Base-by-base conservation (phyloP, 768 basidiomycete species). In the Mycena rosella region DNA sequence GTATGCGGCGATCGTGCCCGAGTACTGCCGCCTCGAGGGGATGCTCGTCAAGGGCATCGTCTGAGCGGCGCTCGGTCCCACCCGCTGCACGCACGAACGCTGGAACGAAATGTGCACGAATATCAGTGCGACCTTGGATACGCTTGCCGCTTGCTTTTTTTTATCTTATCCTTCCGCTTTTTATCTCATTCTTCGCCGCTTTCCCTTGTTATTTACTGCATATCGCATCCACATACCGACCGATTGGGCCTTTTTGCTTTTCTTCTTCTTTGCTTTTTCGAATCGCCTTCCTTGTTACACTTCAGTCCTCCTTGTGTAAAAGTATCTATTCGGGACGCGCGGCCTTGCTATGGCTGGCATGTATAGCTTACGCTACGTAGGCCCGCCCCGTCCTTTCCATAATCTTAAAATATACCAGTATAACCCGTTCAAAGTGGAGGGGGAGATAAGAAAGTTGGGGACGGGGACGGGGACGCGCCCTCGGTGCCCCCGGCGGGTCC, bases 1-100 rank as follows among this genome's bases (percentile, higher is more conserved):
- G 0, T 96, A 96, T 75, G 93, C 93, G 22, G 88, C 92, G 38
- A 91, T 95, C 75, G 91, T 95, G 20, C 91, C 93, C 29, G 94
- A 96, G 79, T 95, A 89, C 77, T 89, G 87, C 80, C 83, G 94
- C 45, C 78, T 96, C 70, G 94, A 96, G 79, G 86, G 88, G 14
- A 90, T 95, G 87, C 78, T 95, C 56, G 86, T 90, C 71, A 94
- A 93, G 74, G 84, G 82, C 27, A 85, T 86, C 52, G 83, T 86
- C 24, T 86, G 72, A 81, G n/a, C 4, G 1, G 42, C 18, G 30
- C n/a, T n/a, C n/a, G n/a, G n/a, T n/a, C n/a, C n/a, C n/a, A n/a
- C n/a, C n/a, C n/a, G n/a, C n/a, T n/a, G n/a, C n/a, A n/a, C n/a
- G 22, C 22, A 36, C 36, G 20, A 11, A n/a, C n/a, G n/a, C 24